Evolutionary conservation across 768 basidiomycete species (phyloP).

Genomic region (Lactarius sanguifluus): DNA sequence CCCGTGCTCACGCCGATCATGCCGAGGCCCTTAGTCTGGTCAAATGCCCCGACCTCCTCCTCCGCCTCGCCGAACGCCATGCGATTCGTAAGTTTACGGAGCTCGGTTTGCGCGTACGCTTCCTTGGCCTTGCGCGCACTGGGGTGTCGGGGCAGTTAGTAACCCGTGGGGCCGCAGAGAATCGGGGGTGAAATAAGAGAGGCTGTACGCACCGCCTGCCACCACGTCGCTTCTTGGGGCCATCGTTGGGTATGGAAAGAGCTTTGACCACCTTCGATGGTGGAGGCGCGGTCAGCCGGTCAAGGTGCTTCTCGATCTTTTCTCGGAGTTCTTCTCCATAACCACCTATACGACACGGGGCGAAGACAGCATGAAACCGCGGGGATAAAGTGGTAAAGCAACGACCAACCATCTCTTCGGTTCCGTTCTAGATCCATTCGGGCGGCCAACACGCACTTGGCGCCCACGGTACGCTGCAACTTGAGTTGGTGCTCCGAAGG

Average conservation of each 20-base stretch:
- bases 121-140: constrained; percentile 99
- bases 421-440: constrained; percentile 92
- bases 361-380: not conserved
- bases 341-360: constrained; percentile 46
- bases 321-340: constrained; percentile 80
- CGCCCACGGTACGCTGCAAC: constrained; percentile 90
- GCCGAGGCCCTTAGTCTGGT: constrained; percentile 96
- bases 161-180: not conserved
- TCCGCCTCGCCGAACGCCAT: constrained; percentile 96
- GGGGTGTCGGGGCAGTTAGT: constrained; percentile 7
- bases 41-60: constrained; percentile 94
- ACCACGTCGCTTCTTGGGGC: constrained; percentile 92
- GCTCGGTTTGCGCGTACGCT: constrained; percentile 93
- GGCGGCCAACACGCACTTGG: constrained; percentile 86
- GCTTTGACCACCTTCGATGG: constrained; percentile 93
- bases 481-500: constrained; percentile 90
- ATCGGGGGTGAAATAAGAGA: not conserved
- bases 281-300: constrained; percentile 89
- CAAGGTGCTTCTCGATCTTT: constrained; percentile 91
- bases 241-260: constrained; percentile 91
- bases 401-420: constrained; percentile 68
- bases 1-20: constrained; percentile 92
- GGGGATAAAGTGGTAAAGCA: not conserved
- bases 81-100: constrained; percentile 95
- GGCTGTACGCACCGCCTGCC: constrained; percentile 73